Percentiles rank a stretch among this genome's conserved stretches.
Evolutionary conservation across 2,329 filamentous ascomycete genomes (phyloP).

Genomic region (Cadophora gregata): DNA sequence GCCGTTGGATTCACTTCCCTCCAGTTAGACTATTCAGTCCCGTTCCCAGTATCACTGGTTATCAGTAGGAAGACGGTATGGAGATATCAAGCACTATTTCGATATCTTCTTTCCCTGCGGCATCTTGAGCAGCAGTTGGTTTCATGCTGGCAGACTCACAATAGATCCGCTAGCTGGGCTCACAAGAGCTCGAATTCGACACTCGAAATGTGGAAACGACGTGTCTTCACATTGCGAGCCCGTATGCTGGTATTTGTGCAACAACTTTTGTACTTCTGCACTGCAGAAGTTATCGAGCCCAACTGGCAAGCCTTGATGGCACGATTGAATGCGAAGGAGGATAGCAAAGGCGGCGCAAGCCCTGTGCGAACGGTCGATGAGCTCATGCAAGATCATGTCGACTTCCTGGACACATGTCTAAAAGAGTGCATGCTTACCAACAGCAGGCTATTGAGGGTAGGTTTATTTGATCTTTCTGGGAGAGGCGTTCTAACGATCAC

Average conservation of each 20-base stretch:
- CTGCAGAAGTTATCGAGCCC: conserved; percentile 94
- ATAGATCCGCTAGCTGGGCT: conserved; percentile 79
- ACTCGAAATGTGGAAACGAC: conserved; percentile 90
- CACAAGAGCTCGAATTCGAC: conserved; percentile 75
- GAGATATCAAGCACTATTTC: conserved; percentile 94
- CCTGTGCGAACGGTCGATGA: conserved; percentile 84
- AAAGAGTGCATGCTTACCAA: conserved; percentile 99
- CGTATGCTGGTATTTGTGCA: conserved; percentile 98
- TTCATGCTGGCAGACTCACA: conserved; percentile 89
- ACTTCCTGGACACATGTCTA: conserved; percentile 95
- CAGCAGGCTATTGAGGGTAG: conserved; percentile 87
- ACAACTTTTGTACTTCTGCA: conserved; percentile 96
- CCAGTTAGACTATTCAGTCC: conserved; percentile 91
- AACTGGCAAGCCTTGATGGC: conserved; percentile 96
- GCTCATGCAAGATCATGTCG: conserved; percentile 98
- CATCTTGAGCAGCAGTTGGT: conserved; percentile 89
- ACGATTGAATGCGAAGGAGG: conserved; percentile 71
- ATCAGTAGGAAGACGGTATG: conserved; percentile 97
- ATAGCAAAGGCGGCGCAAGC: conserved; percentile 47
- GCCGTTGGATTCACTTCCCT: conserved; percentile 91
- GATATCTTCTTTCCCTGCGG: conserved; percentile 87
- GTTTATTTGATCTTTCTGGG: conserved; percentile 1
- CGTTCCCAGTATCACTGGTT: conserved; percentile 93
- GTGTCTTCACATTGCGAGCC: conserved; percentile 88
- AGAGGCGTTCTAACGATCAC: neutral